These are phyloP conservation scores for Exophiala mesophila DNA, from an alignment of 2,329 filamentous ascomycete species.

Conservation along the genomic window DNA sequence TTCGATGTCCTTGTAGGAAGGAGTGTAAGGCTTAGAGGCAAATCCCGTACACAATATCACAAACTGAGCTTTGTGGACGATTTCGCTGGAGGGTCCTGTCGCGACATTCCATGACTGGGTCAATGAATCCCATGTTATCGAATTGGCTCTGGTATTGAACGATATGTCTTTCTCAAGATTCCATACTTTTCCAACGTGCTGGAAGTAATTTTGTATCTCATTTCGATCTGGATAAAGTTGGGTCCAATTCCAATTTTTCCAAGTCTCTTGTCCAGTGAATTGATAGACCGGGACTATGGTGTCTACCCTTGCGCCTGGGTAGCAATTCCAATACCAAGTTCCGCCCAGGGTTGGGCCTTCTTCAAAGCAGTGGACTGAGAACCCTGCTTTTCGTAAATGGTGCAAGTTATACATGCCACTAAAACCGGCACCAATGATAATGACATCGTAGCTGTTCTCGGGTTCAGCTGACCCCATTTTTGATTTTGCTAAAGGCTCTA, in stretches of 20 bases:
- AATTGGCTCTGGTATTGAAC: conserved; percentile 33
- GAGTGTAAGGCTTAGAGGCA: conserved; percentile 45
- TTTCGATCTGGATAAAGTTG: conserved; percentile 35
- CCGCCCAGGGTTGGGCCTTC: conserved; percentile 31
- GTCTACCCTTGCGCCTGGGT: conserved; percentile 50
- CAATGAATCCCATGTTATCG: conserved; percentile 38
- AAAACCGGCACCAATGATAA: conserved; percentile 16
- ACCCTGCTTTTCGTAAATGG: conserved; percentile 29
- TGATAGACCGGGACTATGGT: conserved; percentile 51
- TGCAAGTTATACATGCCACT: conserved; percentile 24
- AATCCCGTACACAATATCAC: no score
- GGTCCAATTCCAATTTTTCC: conserved; percentile 44
- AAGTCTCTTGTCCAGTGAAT: conserved; percentile 46
- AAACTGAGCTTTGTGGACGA: no score
- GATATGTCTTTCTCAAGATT: conserved; percentile 41
- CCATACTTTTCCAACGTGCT: conserved; percentile 42
- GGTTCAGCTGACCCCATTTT: no score
- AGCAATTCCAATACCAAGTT: no score
- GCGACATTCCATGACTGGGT: conserved; percentile 30
- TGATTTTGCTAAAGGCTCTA: no score
- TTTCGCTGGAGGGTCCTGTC: no score
- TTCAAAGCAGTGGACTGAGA: conserved; percentile 33
- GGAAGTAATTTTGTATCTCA: conserved; percentile 43
- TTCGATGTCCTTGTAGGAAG: conserved; percentile 55
- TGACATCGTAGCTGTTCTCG: conserved; percentile 16